Percentiles rank a stretch among this genome's conserved stretches.
Evolutionary conservation across 139 green algal genomes (phyloP).

Genomic region (Dunaliella primolecta): DNA sequence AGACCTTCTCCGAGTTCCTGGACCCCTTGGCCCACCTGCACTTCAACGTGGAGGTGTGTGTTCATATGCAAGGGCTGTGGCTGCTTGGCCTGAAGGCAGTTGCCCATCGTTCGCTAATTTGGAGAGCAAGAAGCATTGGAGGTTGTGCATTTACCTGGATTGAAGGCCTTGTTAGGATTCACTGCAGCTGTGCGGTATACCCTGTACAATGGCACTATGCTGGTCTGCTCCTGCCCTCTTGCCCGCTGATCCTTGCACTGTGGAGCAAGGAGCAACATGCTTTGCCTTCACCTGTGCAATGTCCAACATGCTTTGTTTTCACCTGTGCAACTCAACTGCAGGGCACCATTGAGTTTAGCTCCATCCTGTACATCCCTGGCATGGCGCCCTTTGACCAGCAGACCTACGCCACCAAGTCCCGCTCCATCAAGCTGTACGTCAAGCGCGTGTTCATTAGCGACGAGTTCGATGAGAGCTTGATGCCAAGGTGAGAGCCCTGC

Average conservation of each 20-base stretch:
- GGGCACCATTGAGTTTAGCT: conserved; percentile 95
- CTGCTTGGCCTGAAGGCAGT: no score
- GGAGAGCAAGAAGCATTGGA: no score
- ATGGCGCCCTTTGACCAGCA: conserved; percentile 97
- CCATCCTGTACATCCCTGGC: conserved; percentile 91
- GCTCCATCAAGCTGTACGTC: conserved; percentile 93
- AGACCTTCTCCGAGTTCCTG: conserved; percentile 74
- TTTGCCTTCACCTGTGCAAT: background rate
- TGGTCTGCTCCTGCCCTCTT: no score
- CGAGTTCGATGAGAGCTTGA: conserved; percentile 96
- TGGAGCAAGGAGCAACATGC: background rate
- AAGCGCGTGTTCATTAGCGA: conserved; percentile 98
- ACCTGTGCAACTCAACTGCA: background rate
- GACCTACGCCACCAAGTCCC: conserved; percentile 34
- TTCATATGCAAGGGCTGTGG: no score
- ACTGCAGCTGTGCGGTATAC: no score
- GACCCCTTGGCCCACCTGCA: conserved; percentile 72
- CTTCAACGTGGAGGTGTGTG: conserved; percentile 83
- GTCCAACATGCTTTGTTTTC: background rate
- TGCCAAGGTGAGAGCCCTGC: conserved; percentile 72
- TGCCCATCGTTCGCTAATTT: no score
- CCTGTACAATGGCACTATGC: no score
- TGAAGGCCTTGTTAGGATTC: no score
- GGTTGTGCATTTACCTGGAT: no score
- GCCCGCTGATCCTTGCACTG: background rate